Base-by-base conservation (phyloP, 202 grass and related monocot genomes). In the Musa balbisiana region DNA sequence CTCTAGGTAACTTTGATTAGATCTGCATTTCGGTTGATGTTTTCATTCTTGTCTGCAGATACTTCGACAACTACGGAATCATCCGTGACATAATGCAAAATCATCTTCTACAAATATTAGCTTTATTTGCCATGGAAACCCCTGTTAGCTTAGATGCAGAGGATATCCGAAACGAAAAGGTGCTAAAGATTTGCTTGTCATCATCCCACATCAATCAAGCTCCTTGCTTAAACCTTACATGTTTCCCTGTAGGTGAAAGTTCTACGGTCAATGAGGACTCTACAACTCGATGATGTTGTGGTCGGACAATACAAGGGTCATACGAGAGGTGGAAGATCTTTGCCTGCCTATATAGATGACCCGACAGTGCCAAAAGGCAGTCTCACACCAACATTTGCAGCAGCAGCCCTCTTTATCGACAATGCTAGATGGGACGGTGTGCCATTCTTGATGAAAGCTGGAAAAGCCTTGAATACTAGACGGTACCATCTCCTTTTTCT, bases 21-120 rank as follows among this genome's bases (percentile, higher is more conserved):
- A 23, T 53, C 13, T 55, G 3, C 0, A 51, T 51, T 3, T 70
- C 50, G 49, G 10, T 51, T 49, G 6, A 74, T 29, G 8, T 19
- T 29, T 56, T 19, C 6, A 8, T 73, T 73, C 55, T 60, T 4
- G 25, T 27, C 21, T 79, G 78, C 86, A 96, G 93, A 49, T 96
- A 97, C 76, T 97, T 97, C 68, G 88, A 97, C 78, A 87, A 80
- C 79, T 97, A 92, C 72, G 93, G 93, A 52, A 92, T 97, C 87
- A 92, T 97, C 77, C 80, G 93, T 20, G 93, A 97, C 82, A 97
- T 97, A 82, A 97, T 97, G 90, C 93, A 97, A 82, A 97, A 97
- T 80, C 93, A 97, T 82, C 76, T 97, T 79, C 65, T 97, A 66
- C 93, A 97, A 83, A 97, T 97, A 67, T 79, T 92, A 69, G 93